Conservation (phyloP, 441 rosid species). For the Geranium incanum region DNA sequence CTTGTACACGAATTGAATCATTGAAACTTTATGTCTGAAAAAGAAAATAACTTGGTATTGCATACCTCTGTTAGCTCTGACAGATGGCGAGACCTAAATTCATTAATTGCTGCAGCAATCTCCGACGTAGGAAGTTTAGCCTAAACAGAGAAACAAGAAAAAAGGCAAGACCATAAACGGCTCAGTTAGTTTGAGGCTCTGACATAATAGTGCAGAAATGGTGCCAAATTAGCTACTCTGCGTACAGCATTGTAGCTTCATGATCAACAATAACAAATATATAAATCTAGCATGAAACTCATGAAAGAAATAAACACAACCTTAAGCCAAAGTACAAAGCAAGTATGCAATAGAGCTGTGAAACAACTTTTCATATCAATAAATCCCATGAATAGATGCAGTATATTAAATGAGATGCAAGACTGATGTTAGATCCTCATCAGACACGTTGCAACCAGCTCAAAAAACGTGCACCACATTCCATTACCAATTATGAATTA, state of each 20-base stretch:
- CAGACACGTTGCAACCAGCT: background rate
- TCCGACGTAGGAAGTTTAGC: constrained; percentile 82
- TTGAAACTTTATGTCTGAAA: too few relatives aligned
- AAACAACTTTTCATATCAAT: background rate
- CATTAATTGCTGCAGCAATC: constrained; percentile 83
- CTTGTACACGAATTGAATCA: too few relatives aligned
- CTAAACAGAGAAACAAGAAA: constrained; percentile 29
- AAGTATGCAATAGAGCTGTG: background rate
- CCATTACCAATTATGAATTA: background rate
- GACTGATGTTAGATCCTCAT: constrained; percentile 7
- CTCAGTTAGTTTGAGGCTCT: background rate
- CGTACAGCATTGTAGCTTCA: background rate
- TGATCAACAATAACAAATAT: background rate
- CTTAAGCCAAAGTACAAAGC: background rate
- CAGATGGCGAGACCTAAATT: constrained; percentile 85
- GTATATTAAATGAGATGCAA: too few relatives aligned
- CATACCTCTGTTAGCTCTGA: constrained; percentile 85
- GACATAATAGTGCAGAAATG: background rate
- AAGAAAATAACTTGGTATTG: background rate
- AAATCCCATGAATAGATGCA: too few relatives aligned
- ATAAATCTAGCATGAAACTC: background rate
- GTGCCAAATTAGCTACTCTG: background rate
- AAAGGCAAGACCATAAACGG: background rate
- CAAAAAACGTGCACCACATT: too few relatives aligned
- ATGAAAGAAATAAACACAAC: background rate